Base-by-base conservation (phyloP, 2,329 filamentous ascomycete genomes). In the Colletotrichum cordylinicola region DNA sequence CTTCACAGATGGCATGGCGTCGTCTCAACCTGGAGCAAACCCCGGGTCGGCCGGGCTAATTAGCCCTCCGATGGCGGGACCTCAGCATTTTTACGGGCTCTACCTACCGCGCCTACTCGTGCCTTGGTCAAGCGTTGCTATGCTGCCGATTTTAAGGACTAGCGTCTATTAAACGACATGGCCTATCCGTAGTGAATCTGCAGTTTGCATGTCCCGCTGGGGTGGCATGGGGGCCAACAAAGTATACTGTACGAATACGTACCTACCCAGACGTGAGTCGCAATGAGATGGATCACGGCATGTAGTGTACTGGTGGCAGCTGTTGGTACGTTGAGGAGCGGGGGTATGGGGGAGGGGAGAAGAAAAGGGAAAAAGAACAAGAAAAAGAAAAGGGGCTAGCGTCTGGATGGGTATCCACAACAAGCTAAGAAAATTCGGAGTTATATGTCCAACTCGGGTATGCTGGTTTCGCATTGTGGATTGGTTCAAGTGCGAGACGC, bases 41-140 rank as follows among this genome's bases (percentile, higher is more conserved):
- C 55, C 72, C 55, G 68, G 69, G 68, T 67, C 72, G 72, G 72
- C 68, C 72, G 72, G 72, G 68, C 62, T 75, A 67, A 75, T 67
- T 75, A 75, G 72, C 61, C 72, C 68, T 67, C 72, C 72, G 72
- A 72, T 75, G 61, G 68, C 15, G 55, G 61, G 29, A 62, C 61
- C 39, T 43, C 39, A 43, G 39, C 39, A 43, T 43, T 12, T n/a
- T 43, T n/a, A 43, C n/a, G 33, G 67, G 64, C 10, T 29, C 33
- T 48, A 58, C 67, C 33, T 61, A 21, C 27, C 61, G 62, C 66
- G 33, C 39, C 37, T 37, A 60, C 33, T 33, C 21, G n/a, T 39
- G 52, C 39, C 39, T 43, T 43, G 39, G 39, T n/a, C 39, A 58
- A 33, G 52, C 24, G 61, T 21, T 60, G 27, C 39, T 29, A 18